Conservation (phyloP, 768 basidiomycete genomes). For the Tulasnella sp. region DNA sequence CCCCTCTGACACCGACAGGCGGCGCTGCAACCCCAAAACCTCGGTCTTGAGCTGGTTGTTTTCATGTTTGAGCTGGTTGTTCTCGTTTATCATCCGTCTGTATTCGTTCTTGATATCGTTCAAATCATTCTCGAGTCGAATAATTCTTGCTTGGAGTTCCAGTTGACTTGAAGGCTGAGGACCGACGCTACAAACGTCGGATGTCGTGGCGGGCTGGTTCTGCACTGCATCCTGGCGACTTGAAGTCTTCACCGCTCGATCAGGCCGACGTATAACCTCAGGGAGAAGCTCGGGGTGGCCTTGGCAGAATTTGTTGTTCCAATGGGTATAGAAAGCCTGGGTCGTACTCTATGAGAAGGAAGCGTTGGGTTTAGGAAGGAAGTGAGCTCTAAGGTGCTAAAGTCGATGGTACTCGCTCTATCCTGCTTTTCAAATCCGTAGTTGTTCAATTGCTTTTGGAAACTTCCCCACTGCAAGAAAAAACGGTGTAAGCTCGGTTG, state of each 20-base stretch:
- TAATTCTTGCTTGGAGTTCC: not conserved
- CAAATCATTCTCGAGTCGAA: not conserved
- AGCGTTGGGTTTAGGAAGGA: not conserved
- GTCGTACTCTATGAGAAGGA: not conserved
- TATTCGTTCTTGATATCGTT: not conserved
- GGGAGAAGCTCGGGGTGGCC: not conserved
- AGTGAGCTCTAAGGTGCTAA: not conserved
- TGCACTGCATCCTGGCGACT: not conserved
- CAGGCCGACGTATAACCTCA: not conserved
- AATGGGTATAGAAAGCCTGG: not conserved
- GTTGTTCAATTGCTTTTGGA: not conserved
- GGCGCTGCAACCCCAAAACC: not conserved
- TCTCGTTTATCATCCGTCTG: not conserved
- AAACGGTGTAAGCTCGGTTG: not conserved
- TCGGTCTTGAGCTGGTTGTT: not conserved
- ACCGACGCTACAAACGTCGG: not conserved
- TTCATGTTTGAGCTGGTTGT: not conserved
- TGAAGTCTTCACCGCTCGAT: not conserved
- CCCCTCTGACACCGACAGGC: not conserved
- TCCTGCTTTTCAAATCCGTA: too few species aligned
- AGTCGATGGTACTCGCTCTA: not conserved
- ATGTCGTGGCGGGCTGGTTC: not conserved
- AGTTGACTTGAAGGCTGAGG: not conserved
- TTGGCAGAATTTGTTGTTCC: not conserved
- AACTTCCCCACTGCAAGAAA: slow-evolving; percentile 7